phyloP scores from a whole-genome alignment of 2,329 filamentous ascomycete species.

The Mollisiaceae sp. region DNA sequence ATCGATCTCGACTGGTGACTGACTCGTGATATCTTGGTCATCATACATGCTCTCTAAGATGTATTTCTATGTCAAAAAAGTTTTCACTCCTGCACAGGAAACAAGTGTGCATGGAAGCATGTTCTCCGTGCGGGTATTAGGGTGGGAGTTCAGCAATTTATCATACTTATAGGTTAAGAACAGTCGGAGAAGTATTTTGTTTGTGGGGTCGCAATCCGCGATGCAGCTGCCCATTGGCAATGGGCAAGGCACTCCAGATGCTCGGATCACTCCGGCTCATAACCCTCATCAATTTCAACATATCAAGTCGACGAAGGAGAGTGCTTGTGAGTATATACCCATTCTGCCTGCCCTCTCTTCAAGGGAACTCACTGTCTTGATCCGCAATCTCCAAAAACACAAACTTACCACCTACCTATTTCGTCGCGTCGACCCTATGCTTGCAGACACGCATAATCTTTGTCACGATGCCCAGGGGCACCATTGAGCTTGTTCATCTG shows the following conservation, averaged over 20 bases:
- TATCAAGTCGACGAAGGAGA: neutral
- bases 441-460: slow-evolving; percentile 4
- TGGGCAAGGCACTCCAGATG: neutral
- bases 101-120: neutral
- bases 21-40: slow-evolving; percentile 4
- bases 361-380: neutral
- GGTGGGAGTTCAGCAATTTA: slow-evolving; percentile 1
- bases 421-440: slow-evolving; percentile 3
- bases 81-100: neutral
- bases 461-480: neutral
- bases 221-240: slow-evolving; percentile 1
- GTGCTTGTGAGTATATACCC: neutral
- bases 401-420: slow-evolving; percentile 6
- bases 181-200: neutral
- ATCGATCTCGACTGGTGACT: neutral
- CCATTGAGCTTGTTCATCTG: slow-evolving; percentile 14
- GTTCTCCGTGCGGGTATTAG: neutral
- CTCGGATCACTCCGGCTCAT: slow-evolving; percentile 24
- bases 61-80: neutral
- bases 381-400: slow-evolving; percentile 8
- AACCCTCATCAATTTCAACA: slow-evolving; percentile 22
- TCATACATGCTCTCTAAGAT: neutral
- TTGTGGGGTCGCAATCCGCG: neutral
- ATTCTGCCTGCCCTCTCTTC: neutral
- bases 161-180: slow-evolving; percentile 8